phyloP scores from a whole-genome alignment of 257 asterid genomes.

The Apocynum venetum region DNA sequence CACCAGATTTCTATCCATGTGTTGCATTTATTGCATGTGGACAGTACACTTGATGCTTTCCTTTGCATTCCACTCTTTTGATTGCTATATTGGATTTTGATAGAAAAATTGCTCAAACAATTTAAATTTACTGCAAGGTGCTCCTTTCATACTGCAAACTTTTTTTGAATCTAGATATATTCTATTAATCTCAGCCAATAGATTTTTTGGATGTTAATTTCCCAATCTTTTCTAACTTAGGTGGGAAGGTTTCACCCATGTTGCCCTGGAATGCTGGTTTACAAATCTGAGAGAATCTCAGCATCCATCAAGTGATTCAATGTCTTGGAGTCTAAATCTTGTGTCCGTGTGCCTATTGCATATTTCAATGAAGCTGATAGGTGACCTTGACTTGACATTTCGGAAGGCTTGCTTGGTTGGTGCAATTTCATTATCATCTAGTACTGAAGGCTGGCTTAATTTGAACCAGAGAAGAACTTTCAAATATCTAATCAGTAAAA shows the following conservation, averaged over 20 bases:
- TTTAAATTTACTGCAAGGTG: neutral
- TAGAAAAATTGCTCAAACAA: neutral
- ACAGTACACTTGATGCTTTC: neutral
- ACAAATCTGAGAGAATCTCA: slow-evolving; percentile 30
- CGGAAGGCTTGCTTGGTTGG: slow-evolving; percentile 80
- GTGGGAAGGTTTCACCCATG: slow-evolving; percentile 87
- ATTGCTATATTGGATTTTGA: neutral
- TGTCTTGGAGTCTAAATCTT: slow-evolving; percentile 21
- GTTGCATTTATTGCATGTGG: neutral
- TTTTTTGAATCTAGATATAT: neutral
- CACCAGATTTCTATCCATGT: neutral
- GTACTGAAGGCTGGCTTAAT: slow-evolving; percentile 32
- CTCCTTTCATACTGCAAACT: neutral
- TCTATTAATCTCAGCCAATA: neutral
- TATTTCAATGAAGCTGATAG: slow-evolving; percentile 50
- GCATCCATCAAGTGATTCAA: slow-evolving; percentile 19
- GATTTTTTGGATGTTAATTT: neutral
- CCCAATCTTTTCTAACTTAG: slow-evolving; percentile 26
- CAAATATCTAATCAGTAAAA: slow-evolving; percentile 33
- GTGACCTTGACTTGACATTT: slow-evolving; percentile 48
- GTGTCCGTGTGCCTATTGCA: slow-evolving; percentile 45
- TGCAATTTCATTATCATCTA: slow-evolving; percentile 37
- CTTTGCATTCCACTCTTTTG: neutral
- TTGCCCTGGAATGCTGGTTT: slow-evolving; percentile 54
- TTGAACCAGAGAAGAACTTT: slow-evolving; percentile 42